Evolutionary conservation across 768 basidiomycete species (phyloP), one percentile per base, ranked within the genome.

Genomic region (Rhodotorula paludigena): DNA sequence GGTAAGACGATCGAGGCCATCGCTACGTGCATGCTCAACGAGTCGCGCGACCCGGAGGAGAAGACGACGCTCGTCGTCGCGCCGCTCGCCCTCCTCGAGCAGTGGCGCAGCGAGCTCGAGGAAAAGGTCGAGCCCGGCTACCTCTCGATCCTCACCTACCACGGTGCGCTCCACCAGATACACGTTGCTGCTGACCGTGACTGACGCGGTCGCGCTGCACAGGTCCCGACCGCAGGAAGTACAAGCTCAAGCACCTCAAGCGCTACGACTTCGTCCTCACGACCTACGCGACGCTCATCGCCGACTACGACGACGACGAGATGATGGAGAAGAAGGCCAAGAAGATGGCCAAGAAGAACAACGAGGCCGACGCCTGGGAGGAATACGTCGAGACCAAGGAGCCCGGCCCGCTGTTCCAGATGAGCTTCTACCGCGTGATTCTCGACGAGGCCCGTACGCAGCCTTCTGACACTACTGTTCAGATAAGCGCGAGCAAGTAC

Each of bases 1-100:
- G 92, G 92, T 68, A 93, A 93, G 79, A 93, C 92, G 0, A 91
- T 92, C 58, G 90, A 93, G 75, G 92, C 90, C 0, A 96, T 97
- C 66, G 96, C 93, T 0, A 74, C 81, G 2, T 83, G 89, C 72
- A 78, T 83, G 35, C 80, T 80, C 60, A 87, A 89, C 74, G 79
- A 75, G 12, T 82, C 85, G 0, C 63, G 73, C 3, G 81, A 87
- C 68, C 81, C 81, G 0, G 76, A 75, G 30, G 80, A 82, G 77
- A 87, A 86, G 77, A 84, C 85, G 0, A 89, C 84, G 32, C 81
- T 90, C 1, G 84, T 90, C 63, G 76, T 89, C 33, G 85, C 86
- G 3, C 70, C 70, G 21, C 77, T 85, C 23, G 85, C 87, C 2
- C 78, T 89, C 14, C 80, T 89, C 18, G 81, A 84, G 56, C 89